Evolutionary conservation across 2,329 filamentous ascomycete genomes (phyloP).

Genomic region (Ophiostoma angusticollis): DNA sequence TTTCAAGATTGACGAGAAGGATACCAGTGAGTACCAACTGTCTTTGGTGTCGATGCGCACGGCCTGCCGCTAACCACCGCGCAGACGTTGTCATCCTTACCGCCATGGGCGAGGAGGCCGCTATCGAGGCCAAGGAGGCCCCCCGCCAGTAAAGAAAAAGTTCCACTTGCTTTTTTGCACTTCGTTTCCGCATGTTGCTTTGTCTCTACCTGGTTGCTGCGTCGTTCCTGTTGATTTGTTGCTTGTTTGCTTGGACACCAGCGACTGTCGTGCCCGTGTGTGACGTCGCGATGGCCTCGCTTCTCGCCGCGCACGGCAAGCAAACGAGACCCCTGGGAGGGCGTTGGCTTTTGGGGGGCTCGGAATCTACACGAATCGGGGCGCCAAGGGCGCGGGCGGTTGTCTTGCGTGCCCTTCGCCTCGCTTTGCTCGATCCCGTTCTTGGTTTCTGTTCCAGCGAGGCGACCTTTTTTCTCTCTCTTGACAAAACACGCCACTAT

Average conservation of each 20-base stretch:
- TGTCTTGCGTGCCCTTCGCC: not conserved
- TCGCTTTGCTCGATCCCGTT: slow-evolving; percentile 4
- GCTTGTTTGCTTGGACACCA: slow-evolving; percentile 4
- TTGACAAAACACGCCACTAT: not conserved
- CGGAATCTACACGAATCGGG: not conserved
- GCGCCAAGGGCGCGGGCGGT: slow-evolving; percentile 2
- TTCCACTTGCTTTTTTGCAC: slow-evolving; percentile 6
- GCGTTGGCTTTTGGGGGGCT: slow-evolving; percentile 5
- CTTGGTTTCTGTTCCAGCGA: slow-evolving; percentile 6
- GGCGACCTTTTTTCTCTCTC: not conserved
- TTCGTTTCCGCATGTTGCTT: slow-evolving; percentile 6
- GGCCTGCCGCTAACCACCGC: slow-evolving; percentile 6
- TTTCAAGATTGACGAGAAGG: slow-evolving; percentile 73
- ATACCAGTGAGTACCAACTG: slow-evolving; percentile 60
- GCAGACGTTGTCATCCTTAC: slow-evolving; percentile 83
- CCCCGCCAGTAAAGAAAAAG: slow-evolving; percentile 32
- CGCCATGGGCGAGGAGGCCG: slow-evolving; percentile 90
- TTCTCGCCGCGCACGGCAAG: slow-evolving; percentile 4
- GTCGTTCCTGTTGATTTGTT: slow-evolving; percentile 9
- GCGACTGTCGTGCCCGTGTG: not conserved
- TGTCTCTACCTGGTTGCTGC: slow-evolving; percentile 8
- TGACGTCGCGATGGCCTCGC: not conserved
- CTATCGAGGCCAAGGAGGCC: slow-evolving; percentile 91
- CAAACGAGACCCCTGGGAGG: slow-evolving; percentile 2
- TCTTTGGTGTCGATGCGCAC: too few relatives aligned